Evolutionary conservation across 1,139 yeast genomes (phyloP).

Genomic region (Kodamaea alishanica): DNA sequence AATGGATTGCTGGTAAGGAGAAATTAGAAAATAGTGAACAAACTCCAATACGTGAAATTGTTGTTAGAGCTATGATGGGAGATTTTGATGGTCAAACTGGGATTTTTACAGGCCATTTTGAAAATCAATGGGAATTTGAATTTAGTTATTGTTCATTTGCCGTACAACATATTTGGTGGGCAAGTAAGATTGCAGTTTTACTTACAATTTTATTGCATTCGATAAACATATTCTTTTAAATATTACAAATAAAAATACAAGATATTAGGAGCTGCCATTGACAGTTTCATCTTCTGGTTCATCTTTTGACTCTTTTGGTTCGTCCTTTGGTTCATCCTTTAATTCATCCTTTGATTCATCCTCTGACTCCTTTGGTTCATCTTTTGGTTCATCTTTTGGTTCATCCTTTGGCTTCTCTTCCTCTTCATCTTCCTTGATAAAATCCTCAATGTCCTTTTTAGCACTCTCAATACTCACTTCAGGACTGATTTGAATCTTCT

Average conservation of each 20-base stretch:
- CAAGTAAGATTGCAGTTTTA: constrained; percentile 54
- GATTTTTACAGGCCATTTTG: constrained; percentile 65
- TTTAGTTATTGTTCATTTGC: constrained; percentile 75
- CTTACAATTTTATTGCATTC: constrained; percentile 45
- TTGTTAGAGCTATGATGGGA: constrained; percentile 95
- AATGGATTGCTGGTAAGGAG: constrained; percentile 59
- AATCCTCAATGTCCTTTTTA: constrained; percentile 47
- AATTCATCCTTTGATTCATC: constrained; percentile 4
- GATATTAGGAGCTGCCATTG: neutral
- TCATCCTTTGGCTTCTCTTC: constrained; percentile 10
- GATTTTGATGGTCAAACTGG: constrained; percentile 91
- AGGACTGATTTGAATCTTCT: constrained; percentile 71
- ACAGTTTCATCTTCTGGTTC: neutral
- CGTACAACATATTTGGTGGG: constrained; percentile 98
- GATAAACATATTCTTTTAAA: constrained; percentile 12
- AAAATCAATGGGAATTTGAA: constrained; percentile 57
- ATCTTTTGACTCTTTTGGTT: no score
- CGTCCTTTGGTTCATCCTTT: constrained; percentile 1
- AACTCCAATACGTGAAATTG: constrained; percentile 62
- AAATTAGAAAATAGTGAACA: constrained; percentile 20
- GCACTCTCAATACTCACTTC: constrained; percentile 69
- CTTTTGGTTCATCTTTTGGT: constrained; percentile 9
- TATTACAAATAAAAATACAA: neutral
- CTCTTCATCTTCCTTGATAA: constrained; percentile 18
- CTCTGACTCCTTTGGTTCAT: constrained; percentile 8